phyloP scores from a whole-genome alignment of 192 early-diverging fungal species.

The Umbelopsis isabellina region DNA sequence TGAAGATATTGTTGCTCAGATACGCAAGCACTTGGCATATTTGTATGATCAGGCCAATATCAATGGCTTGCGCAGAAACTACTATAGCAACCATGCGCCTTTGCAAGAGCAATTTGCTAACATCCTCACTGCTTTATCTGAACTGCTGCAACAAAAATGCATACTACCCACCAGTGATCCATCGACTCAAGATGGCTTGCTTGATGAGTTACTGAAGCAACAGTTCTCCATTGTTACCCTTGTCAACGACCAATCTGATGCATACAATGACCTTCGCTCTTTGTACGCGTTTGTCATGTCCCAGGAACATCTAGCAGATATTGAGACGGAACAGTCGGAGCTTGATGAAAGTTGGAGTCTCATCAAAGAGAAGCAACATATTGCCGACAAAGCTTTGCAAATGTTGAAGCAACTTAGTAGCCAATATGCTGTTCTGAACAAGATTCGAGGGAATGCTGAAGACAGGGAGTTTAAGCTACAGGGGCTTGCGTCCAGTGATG shows the following conservation, averaged over 20 bases:
- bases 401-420: background rate
- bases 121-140: background rate
- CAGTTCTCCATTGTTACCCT: background rate
- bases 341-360: slow-evolving; percentile 1
- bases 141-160: background rate
- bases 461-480: background rate
- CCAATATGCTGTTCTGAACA: background rate
- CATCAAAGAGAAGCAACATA: background rate
- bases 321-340: background rate
- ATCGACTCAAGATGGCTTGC: background rate
- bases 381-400: background rate
- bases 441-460: background rate
- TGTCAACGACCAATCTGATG: background rate
- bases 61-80: slow-evolving; percentile 8
- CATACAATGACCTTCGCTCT: background rate
- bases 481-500: background rate
- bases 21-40: background rate
- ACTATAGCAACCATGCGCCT: background rate
- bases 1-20: slow-evolving; percentile 14
- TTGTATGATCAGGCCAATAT: slow-evolving; percentile 18
- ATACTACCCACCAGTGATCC: background rate
- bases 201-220: background rate
- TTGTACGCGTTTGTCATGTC: background rate
- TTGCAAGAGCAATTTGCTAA: background rate
- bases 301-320: background rate